Evolutionary conservation across 78 protist species (phyloP), one percentile per base, ranked within the genome.

Genomic region (Dictyostelium firmibasis): DNA sequence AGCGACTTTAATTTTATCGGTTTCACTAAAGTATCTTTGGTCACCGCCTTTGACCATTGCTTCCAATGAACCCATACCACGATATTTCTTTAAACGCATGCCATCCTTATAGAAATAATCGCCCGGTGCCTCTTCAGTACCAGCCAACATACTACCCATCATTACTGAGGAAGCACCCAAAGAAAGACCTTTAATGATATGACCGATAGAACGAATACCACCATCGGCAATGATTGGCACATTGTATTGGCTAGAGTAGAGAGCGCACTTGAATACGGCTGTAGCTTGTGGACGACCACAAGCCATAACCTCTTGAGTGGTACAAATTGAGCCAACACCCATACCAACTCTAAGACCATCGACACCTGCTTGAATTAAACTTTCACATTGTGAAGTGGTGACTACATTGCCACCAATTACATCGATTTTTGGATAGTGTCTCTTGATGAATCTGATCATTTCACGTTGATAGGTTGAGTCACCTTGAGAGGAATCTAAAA

Each of bases 71-170:
- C 99, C 99, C 99, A 98, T 98, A 69, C 99, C 99, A 13, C 99
- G 84, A 96, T 95, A 97, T 62, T 85, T 94, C 98, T 98, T 98
- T 50, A 97, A 57, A 53, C 99, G 96, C 64, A 92, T 84, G 38
- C 99, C 99, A 84, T 98, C 97, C 57, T 85, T 83, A 81, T 86
- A 95, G 33, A 97, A 91, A 92, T 95, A 96, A 57, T 97, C 97
- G 16, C 99, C 99, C 18, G 99, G 99, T 8, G 98, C 87, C 97
- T 98, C 99, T 41, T 91, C 98, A 43, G 99, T 98, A 29, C 99
- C 99, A 25, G 99, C 99, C 35, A 99, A 92, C 93, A 97, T 35
- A 18, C 97, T 86, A 5, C 99, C 99, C 98, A 99, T 96, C 99
- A 99, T 99, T 29, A 98, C 98, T 4, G 96, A 31, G 1, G 82